Percentiles rank a stretch among this genome's conserved stretches.
Conservation (phyloP, 129 eudicot genomes). For the Pittosporum tobira region DNA sequence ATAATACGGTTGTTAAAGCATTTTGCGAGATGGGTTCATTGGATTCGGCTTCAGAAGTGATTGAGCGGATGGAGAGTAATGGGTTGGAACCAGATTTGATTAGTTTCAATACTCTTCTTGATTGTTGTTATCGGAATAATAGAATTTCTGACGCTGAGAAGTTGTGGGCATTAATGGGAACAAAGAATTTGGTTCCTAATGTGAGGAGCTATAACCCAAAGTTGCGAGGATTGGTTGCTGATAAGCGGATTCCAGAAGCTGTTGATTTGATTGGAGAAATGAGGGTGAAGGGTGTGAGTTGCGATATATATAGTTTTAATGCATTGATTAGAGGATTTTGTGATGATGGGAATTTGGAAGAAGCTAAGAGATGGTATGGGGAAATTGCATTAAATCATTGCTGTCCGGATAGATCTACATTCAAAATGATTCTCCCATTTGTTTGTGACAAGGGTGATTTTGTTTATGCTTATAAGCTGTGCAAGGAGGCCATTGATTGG, state of each 20-base stretch:
- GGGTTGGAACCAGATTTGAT: slow-evolving; percentile 25
- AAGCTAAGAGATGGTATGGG: slow-evolving; percentile 36
- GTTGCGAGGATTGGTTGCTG: slow-evolving; percentile 28
- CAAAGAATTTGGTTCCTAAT: slow-evolving; percentile 32
- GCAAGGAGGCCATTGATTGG: too few relatives aligned
- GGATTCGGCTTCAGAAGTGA: slow-evolving; percentile 26
- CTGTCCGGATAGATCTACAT: too few relatives aligned
- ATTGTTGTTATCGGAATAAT: slow-evolving; percentile 19
- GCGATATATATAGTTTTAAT: slow-evolving; percentile 36
- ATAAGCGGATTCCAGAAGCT: slow-evolving; percentile 29
- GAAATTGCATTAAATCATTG: too few relatives aligned
- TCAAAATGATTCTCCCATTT: too few relatives aligned
- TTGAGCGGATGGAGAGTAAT: slow-evolving; percentile 32
- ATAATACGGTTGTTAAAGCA: slow-evolving; percentile 39
- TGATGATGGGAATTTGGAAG: slow-evolving; percentile 24
- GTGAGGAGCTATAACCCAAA: slow-evolving; percentile 39
- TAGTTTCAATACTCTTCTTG: slow-evolving; percentile 41
- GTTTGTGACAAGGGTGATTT: too few relatives aligned
- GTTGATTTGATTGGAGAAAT: slow-evolving; percentile 35
- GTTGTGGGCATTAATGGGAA: slow-evolving; percentile 41
- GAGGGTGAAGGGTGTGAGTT: slow-evolving; percentile 29
- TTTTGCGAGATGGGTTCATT: slow-evolving; percentile 32
- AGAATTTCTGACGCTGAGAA: slow-evolving; percentile 29
- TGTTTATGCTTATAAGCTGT: too few relatives aligned
- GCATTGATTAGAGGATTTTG: slow-evolving; percentile 37